Conservation (phyloP, 2,329 filamentous ascomycete genomes). For the Penicillium sp. region DNA sequence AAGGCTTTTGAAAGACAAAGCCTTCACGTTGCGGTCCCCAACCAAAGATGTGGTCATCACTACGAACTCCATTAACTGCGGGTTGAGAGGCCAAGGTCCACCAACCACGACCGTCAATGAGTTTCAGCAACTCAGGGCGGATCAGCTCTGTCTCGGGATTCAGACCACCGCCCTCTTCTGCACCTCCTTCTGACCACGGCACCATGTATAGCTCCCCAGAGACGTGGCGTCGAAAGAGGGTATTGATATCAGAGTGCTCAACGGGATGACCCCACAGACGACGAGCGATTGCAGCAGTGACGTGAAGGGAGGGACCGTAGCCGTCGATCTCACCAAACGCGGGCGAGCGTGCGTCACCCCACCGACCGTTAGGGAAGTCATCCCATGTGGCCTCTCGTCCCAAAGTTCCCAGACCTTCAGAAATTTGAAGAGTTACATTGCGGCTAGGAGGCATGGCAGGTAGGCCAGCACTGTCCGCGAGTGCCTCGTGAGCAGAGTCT, state of each 20-base stretch:
- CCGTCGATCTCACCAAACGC: constrained; percentile 96
- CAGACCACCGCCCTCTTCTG: constrained; percentile 51
- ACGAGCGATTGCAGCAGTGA: constrained; percentile 76
- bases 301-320: constrained; percentile 94
- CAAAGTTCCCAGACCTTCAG: constrained; percentile 81
- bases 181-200: constrained; percentile 77
- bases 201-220: constrained; percentile 72
- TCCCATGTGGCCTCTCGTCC: constrained; percentile 97
- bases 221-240: constrained; percentile 75
- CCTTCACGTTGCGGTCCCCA: constrained; percentile 83
- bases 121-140: constrained; percentile 62
- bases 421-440: constrained; percentile 83
- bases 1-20: constrained; percentile 97
- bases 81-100: constrained; percentile 97
- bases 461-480: constrained; percentile 70
- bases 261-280: constrained; percentile 78
- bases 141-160: constrained; percentile 76
- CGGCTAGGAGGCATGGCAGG: constrained; percentile 65
- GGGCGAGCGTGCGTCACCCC: constrained; percentile 86
- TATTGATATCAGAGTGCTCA: constrained; percentile 64
- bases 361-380: constrained; percentile 92
- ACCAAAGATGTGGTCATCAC: constrained; percentile 72
- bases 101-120: constrained; percentile 77
- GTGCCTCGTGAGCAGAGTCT: constrained; percentile 55
- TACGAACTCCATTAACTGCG: constrained; percentile 78